phyloP scores from a whole-genome alignment of 495 filamentous ascomycete species.

The Aspergillus diversus region DNA sequence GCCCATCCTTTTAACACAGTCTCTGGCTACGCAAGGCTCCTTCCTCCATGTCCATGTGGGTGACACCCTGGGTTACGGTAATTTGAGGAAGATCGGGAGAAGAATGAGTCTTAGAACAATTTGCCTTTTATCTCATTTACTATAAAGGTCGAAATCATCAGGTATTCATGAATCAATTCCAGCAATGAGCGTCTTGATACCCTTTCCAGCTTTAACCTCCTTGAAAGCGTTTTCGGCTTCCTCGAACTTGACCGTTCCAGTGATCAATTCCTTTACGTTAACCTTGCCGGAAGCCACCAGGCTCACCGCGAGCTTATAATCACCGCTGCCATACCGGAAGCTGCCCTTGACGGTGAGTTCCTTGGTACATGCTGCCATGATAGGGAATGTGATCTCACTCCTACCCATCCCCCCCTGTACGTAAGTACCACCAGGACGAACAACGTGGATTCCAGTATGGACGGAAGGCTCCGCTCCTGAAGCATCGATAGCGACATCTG shows the following conservation, averaged over 20 bases:
- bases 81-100: not conserved
- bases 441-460: constrained; percentile 55
- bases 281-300: constrained; percentile 56
- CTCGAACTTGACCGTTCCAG: constrained; percentile 55
- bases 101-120: constrained; percentile 1
- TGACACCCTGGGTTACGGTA: too few species aligned
- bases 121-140: constrained; percentile 15
- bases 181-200: constrained; percentile 52
- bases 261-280: constrained; percentile 55
- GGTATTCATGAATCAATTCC: constrained; percentile 35
- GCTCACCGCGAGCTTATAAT: constrained; percentile 58
- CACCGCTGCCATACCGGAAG: constrained; percentile 58
- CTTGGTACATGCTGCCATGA: constrained; percentile 58
- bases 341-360: constrained; percentile 57
- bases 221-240: constrained; percentile 56
- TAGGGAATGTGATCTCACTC: constrained; percentile 58
- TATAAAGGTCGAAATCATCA: constrained; percentile 3
- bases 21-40: too few species aligned
- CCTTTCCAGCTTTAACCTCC: constrained; percentile 50
- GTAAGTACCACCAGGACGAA: constrained; percentile 58
- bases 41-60: too few species aligned
- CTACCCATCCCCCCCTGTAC: constrained; percentile 65
- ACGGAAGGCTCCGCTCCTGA: constrained; percentile 59
- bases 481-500: constrained; percentile 61
- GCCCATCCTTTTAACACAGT: too few species aligned